These are phyloP conservation scores for Iris pallida DNA, from an alignment of 116 monocot genomes.

Conservation along the genomic window DNA sequence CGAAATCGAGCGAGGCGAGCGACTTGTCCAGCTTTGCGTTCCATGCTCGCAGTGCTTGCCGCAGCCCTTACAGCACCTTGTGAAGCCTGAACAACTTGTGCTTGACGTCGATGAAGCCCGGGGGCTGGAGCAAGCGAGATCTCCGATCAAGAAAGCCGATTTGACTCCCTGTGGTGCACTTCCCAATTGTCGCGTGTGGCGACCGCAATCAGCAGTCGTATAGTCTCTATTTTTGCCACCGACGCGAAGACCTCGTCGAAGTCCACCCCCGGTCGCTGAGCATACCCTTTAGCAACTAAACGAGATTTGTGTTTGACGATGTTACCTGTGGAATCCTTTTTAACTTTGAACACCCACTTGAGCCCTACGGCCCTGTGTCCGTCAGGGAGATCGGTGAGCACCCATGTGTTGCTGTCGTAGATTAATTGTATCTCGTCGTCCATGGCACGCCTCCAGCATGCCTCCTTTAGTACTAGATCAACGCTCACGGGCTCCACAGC, in stretches of 20 bases:
- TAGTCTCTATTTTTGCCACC: constrained; percentile 13
- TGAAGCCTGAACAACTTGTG: constrained; percentile 15
- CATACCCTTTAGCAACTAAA: constrained; percentile 16
- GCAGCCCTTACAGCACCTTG: constrained; percentile 18
- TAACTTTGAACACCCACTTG: constrained; percentile 23
- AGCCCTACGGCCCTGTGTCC: constrained; percentile 12
- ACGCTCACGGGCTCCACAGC: not conserved
- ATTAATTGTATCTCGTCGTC: constrained; percentile 13
- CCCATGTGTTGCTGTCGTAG: constrained; percentile 10
- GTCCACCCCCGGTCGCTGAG: constrained; percentile 9
- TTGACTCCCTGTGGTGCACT: constrained; percentile 15
- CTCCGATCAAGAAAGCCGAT: constrained; percentile 12
- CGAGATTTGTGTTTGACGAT: constrained; percentile 1
- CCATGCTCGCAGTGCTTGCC: constrained; percentile 22
- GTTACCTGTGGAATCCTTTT: constrained; percentile 1
- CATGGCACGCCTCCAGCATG: constrained; percentile 11
- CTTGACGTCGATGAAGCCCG: not conserved
- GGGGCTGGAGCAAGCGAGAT: constrained; percentile 1
- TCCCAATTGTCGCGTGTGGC: constrained; percentile 5
- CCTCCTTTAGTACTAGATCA: not conserved
- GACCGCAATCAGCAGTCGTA: constrained; percentile 4
- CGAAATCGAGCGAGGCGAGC: not conserved
- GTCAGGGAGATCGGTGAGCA: not conserved
- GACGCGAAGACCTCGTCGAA: constrained; percentile 9
- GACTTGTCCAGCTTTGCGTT: not conserved